Base-by-base conservation (phyloP, 768 basidiomycete genomes). In the Chalciporus sphaerocephalus region DNA sequence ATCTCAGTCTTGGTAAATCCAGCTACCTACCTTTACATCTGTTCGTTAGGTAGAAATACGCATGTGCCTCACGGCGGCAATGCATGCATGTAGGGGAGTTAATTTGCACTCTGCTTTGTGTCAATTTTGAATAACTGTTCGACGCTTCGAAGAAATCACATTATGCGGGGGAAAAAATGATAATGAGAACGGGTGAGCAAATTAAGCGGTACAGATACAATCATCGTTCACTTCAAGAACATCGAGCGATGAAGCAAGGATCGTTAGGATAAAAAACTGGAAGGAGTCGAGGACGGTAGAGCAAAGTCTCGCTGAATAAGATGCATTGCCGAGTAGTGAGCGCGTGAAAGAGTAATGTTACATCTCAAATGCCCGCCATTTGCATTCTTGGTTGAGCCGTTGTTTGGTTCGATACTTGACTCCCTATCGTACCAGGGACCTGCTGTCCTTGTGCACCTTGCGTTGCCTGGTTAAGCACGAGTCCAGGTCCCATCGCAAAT, bases 401-500 rank as follows among this genome's bases (percentile, higher is more conserved):
- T 15, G 65, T 44, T 34, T 66, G 64, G 41, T 12, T 61, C 40
- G 52, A 53, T 25, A 55, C 47, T 33, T 50, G 64, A 8, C 58
- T n/a, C 38, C 64, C 64, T 61, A 62, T 60, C 38, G 60, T 21
- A 25, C 63, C 58, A 15, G 67, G 62, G 27, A 61, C 65, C 52
- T 71, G 60, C 49, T 74, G 78, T 35, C 64, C 69, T 52, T 70
- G 72, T 21, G 52, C 51, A 18, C 52, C 53, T 39, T 67, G 58
- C 2, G 51, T 2, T 0, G 59, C 20, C 46, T 73, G 72, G 37
- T 68, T 66, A 12, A 70, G 69, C 20, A 71, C 69, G 2, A 76
- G 64, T n/a, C 72, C 71, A 36, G 74, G 70, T 1, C 77, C 78
- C 47, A 67, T 72, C 33, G 69, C 68, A 54, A 85, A 86, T 23